Conservation (phyloP, 1,139 yeast species). For the Magnusiomyces tetraspermus region DNA sequence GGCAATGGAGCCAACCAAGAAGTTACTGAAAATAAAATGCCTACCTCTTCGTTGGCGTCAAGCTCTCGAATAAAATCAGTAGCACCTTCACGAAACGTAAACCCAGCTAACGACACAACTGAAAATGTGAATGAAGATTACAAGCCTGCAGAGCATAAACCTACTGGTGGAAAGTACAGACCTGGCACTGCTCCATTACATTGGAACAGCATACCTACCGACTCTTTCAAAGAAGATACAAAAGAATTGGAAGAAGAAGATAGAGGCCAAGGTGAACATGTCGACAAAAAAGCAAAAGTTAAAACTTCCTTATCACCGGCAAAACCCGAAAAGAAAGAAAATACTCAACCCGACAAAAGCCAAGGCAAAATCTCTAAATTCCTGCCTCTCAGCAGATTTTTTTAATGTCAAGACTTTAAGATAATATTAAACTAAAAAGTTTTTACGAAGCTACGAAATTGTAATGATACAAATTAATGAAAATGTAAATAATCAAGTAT, state of each 20-base stretch:
- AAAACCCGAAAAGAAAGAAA: not conserved
- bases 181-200: conserved; percentile 14
- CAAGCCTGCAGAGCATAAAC: not conserved
- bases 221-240: not conserved
- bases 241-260: not conserved
- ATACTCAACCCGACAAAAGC: not conserved
- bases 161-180: conserved; percentile 13
- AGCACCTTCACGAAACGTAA: not conserved
- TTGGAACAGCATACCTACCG: conserved; percentile 7
- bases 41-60: not conserved
- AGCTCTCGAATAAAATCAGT: not conserved
- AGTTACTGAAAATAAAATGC: not conserved
- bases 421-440: too few relatives aligned
- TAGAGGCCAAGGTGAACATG: too few relatives aligned
- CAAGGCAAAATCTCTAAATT: conserved; percentile 19
- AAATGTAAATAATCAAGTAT: too few relatives aligned
- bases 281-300: not conserved
- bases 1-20: not conserved
- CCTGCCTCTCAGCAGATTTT: conserved; percentile 19
- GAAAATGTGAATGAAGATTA: not conserved
- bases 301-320: too few relatives aligned
- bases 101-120: not conserved
- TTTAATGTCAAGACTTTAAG: too few relatives aligned
- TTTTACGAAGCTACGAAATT: too few relatives aligned
- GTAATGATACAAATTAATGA: too few relatives aligned